These are phyloP conservation scores for Ceratopteris richardii DNA, from an alignment of 75 land plant species.

Conservation along the genomic window DNA sequence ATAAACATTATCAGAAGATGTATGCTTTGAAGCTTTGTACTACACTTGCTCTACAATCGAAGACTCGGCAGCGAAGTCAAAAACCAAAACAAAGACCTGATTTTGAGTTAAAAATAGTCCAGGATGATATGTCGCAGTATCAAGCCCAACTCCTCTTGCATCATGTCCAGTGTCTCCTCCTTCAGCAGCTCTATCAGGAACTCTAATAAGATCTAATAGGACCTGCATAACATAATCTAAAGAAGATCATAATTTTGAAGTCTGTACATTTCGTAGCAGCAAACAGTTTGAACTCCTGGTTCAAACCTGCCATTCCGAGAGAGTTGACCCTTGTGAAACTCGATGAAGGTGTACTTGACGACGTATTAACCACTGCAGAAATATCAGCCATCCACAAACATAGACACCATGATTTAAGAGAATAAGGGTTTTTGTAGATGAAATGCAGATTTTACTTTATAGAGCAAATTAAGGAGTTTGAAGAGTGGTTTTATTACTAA, in stretches of 20 bases:
- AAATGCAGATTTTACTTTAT: too few species aligned
- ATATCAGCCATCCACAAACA: too few species aligned
- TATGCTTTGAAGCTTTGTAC: neutral
- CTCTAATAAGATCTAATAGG: conserved; percentile 78
- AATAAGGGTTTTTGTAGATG: too few species aligned
- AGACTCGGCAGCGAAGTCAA: too few species aligned
- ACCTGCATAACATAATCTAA: conserved; percentile 44
- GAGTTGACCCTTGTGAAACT: conserved; percentile 74
- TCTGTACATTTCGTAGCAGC: too few species aligned
- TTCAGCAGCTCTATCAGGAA: conserved; percentile 91
- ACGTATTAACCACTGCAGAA: conserved; percentile 68
- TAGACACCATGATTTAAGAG: too few species aligned
- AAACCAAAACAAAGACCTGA: conserved; percentile 52
- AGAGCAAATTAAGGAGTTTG: too few species aligned
- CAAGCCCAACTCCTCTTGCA: conserved; percentile 71
- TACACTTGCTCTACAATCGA: too few species aligned
- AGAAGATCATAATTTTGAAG: neutral
- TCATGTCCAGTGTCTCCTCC: conserved; percentile 56
- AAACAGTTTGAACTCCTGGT: too few species aligned
- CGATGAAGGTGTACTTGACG: conserved; percentile 69
- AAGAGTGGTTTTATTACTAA: too few species aligned
- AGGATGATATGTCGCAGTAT: conserved; percentile 70
- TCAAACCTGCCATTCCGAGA: conserved; percentile 86
- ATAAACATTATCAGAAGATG: neutral
- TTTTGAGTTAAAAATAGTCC: conserved; percentile 75